Evolutionary conservation across 2,329 filamentous ascomycete genomes (phyloP).

Genomic region (Aspergillus piperis): DNA sequence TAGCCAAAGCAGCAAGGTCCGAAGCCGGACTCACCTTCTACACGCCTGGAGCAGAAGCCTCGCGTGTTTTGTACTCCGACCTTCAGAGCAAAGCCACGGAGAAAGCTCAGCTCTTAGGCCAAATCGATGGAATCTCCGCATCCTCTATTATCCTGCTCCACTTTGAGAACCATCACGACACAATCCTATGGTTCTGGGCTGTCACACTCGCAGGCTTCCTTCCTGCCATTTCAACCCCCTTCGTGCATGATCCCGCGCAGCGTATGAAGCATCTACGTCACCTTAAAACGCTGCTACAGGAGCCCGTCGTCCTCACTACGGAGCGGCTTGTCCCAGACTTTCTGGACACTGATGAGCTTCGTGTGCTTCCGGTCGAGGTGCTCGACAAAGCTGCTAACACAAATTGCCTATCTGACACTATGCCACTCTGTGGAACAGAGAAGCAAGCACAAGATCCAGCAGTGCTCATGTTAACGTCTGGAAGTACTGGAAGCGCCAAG

Average conservation of each 20-base stretch:
- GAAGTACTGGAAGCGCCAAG: slow-evolving; percentile 56
- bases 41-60: not conserved
- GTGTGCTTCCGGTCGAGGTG: not conserved
- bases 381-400: not conserved
- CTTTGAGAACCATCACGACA: not conserved
- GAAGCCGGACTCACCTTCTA: not conserved
- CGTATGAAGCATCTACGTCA: slow-evolving; percentile 7
- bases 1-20: not conserved
- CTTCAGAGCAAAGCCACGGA: not conserved
- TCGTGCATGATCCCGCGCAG: slow-evolving; percentile 1
- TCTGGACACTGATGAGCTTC: not conserved
- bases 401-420: not conserved
- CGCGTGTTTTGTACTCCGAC: not conserved
- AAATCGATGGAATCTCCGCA: not conserved
- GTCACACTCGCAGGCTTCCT: not conserved
- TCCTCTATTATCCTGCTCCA: not conserved
- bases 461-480: slow-evolving; percentile 56
- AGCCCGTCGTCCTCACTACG: not conserved
- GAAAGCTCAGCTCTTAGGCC: not conserved
- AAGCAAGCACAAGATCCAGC: slow-evolving; percentile 28
- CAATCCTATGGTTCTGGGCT: slow-evolving; percentile 3
- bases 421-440: not conserved
- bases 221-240: slow-evolving; percentile 3
- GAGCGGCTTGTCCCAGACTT: not conserved
- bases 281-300: not conserved